Base-by-base conservation (phyloP, 768 basidiomycete species). In the Auricularia sp. region DNA sequence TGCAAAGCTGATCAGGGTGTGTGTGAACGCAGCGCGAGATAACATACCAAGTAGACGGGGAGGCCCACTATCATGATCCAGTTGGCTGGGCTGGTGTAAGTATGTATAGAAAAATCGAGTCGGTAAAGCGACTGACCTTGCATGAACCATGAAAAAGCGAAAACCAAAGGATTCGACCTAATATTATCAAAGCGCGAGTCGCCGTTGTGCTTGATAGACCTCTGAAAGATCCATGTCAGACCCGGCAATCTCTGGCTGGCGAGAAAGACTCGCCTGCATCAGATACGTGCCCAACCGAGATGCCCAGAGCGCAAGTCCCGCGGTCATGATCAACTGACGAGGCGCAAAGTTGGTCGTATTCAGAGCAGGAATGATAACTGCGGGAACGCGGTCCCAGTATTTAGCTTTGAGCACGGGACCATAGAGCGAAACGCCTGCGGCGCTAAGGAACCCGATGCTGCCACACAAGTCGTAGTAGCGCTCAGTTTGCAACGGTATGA, bases 21-120 rank as follows among this genome's bases (percentile, higher is more conserved):
- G 16, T 58, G 21, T 62, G 24, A 5, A 29, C 14, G 24, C 11
- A 13, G 18, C 35, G 35, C 62, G 10, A 16, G 13, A 37, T 54
- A 13, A 65, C 73, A 18, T 58, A 80, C 80, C 42, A 88, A 72
- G 68, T 84, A 89, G 10, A 89, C 83, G 3, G 89, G 88, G 13
- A 91, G 77, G 18, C 88, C 86, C 61, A 88, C 84, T 10, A 86
- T 68, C 29, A 83, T 74, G 47, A 89, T 81, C 89, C 89, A 90
- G 2, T 83, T 83, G 0, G 85, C 85, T 83, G 29, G 29, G 29
- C 29, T 29, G 29, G 29, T 29, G 29, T 29, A 29, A 29, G 29
- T 29, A 67, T 37, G 33, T 42, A 42, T 42, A 62, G 34, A 21
- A 4, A 33, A 33, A 54, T 54, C 16, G 8, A 18, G 42, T 29